phyloP scores from a whole-genome alignment of 306 rosid species.

The Chamaecrista fasciculata region DNA sequence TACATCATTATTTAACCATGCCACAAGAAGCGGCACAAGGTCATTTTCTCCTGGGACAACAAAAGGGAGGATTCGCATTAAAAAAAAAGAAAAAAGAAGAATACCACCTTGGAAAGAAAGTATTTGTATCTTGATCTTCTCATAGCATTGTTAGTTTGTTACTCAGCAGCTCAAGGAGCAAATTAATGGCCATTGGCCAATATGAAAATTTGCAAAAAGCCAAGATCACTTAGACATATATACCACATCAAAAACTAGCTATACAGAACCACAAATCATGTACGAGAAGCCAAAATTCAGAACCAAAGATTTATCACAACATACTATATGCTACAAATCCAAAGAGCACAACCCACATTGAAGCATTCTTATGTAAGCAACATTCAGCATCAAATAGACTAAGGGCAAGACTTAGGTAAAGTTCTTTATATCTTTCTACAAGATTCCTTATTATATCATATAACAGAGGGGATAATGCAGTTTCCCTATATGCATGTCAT shows the following conservation, averaged over 20 bases:
- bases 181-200: not conserved
- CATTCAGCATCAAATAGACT: not conserved
- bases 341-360: not conserved
- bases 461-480: not conserved
- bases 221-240: not conserved
- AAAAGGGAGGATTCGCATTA: not conserved
- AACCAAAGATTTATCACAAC: not conserved
- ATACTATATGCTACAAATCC: not conserved
- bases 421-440: no score
- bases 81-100: no score
- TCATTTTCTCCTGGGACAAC: not conserved
- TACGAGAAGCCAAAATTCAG: not conserved
- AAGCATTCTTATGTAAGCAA: not conserved
- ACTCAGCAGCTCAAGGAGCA: no score
- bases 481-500: not conserved
- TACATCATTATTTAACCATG: not conserved
- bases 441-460: no score
- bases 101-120: no score
- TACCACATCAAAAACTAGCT: not conserved
- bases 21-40: no score
- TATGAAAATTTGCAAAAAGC: not conserved
- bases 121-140: not conserved
- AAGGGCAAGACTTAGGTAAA: no score
- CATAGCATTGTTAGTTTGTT: not conserved
- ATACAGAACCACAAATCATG: not conserved